phyloP scores from a whole-genome alignment of 106 monocot species.

The Hemerocallis citrina region DNA sequence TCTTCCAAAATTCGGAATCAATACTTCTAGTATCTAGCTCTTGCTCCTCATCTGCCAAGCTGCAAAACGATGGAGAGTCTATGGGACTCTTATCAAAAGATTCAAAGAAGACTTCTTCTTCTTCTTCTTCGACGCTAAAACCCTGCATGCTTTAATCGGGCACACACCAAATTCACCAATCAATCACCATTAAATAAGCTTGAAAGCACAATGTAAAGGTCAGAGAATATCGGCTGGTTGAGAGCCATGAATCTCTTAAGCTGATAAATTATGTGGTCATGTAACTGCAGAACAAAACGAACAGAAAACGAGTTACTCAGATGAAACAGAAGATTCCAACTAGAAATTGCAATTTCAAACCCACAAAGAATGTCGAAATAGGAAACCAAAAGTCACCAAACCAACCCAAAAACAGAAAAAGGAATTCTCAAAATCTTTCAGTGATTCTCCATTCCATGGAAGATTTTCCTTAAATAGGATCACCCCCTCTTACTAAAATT shows the following conservation, averaged over 20 bases:
- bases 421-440: no score
- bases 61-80: slow-evolving; percentile 14
- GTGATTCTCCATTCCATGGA: no score
- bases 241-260: not conserved
- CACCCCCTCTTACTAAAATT: no score
- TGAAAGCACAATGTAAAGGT: not conserved
- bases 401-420: no score
- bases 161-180: slow-evolving; percentile 6
- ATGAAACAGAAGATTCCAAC: no score
- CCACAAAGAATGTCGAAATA: no score
- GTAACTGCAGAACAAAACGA: not conserved
- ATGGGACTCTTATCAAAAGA: slow-evolving; percentile 28
- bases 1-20: slow-evolving; percentile 35
- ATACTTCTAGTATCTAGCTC: slow-evolving; percentile 10
- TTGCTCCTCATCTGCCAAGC: slow-evolving; percentile 2
- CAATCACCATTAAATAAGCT: slow-evolving; percentile 15
- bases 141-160: slow-evolving; percentile 35
- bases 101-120: slow-evolving; percentile 44
- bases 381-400: no score
- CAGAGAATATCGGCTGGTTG: not conserved
- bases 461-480: no score
- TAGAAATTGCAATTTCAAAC: no score
- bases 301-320: not conserved
- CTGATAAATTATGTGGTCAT: not conserved
- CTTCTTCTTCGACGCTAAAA: slow-evolving; percentile 22